These are phyloP conservation scores for Salvia miltiorrhiza DNA, from an alignment of 257 asterid genomes.

Conservation along the genomic window DNA sequence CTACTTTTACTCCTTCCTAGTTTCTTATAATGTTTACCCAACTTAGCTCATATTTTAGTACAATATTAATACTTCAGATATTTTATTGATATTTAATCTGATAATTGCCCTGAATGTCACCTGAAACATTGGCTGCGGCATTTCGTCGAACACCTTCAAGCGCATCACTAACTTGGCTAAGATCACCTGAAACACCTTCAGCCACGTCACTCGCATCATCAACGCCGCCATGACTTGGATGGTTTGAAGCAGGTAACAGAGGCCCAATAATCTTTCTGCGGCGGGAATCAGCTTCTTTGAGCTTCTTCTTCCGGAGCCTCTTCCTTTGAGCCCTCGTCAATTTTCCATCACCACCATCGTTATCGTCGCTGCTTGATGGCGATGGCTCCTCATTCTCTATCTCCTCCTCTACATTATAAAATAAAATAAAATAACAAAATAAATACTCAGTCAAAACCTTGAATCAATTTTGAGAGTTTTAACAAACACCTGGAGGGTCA, in stretches of 20 bases:
- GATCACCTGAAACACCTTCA: conserved; percentile 34
- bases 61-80: no score
- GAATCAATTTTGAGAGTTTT: neutral
- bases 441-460: neutral
- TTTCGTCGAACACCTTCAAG: conserved; percentile 50
- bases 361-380: conserved; percentile 25
- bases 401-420: conserved; percentile 34
- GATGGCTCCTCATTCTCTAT: conserved; percentile 31
- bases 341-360: conserved; percentile 25
- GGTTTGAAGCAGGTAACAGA: conserved; percentile 27
- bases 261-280: conserved; percentile 68
- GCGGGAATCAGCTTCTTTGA: conserved; percentile 45
- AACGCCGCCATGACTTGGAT: neutral
- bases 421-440: neutral
- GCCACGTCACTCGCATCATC: conserved; percentile 1
- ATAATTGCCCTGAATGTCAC: conserved; percentile 19
- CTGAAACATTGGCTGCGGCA: conserved; percentile 24
- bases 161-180: neutral
- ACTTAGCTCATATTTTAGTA: no score
- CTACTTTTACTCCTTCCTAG: no score
- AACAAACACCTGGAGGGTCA: conserved; percentile 43
- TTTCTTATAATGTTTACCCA: no score
- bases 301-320: conserved; percentile 66
- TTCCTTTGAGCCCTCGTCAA: conserved; percentile 76
- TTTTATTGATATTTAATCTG: no score